Evolutionary conservation across 306 rosid species (phyloP), one percentile per base, ranked within the genome.

Genomic region (Cajanus cajan): DNA sequence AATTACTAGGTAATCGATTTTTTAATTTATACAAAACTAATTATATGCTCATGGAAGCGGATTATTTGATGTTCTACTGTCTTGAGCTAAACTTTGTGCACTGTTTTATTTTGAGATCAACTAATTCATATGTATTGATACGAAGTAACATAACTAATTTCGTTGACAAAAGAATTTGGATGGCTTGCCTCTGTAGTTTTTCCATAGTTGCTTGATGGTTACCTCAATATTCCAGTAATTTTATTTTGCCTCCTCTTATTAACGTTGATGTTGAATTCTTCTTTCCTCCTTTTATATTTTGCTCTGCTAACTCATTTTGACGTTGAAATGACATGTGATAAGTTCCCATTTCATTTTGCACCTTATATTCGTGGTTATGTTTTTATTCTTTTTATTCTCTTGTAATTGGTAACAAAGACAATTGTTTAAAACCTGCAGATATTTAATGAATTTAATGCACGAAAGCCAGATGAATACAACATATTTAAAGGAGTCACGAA

Each of bases 371-470:
- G 57, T 71, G 25, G 51, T 62, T 43, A 16, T 13, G 0, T 45
- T 71, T 67, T 12, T 59, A 5, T 73, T 55, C 19, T 39, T 48
- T 52, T 14, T 5, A 45, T 70, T 63, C 68, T 85, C 65, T 76
- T 45, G n/a, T 43, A 66, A 71, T 39, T 59, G 47, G 31, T 82
- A 40, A 68, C 4, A 22, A 19, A 12, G 59, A n/a, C 33, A 72
- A 43, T 80, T 78, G 45, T 40, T 67, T 59, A 33, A 52, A 79
- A 74, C 74, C 74, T 76, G 84, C 97, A 96, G 99, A 44, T 96
- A 41, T 96, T 96, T 54, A 96, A 96, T 31, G 99, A 96, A 76
- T 93, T 96, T 77, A 96, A 93, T 88, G 99, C 99, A 10, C 86
- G 98, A 65, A 96, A 96, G 87, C 99, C 99, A 0, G 99, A 96